phyloP scores from a whole-genome alignment of 2,329 filamentous ascomycete species.

The Talaromyces atroroseus region DNA sequence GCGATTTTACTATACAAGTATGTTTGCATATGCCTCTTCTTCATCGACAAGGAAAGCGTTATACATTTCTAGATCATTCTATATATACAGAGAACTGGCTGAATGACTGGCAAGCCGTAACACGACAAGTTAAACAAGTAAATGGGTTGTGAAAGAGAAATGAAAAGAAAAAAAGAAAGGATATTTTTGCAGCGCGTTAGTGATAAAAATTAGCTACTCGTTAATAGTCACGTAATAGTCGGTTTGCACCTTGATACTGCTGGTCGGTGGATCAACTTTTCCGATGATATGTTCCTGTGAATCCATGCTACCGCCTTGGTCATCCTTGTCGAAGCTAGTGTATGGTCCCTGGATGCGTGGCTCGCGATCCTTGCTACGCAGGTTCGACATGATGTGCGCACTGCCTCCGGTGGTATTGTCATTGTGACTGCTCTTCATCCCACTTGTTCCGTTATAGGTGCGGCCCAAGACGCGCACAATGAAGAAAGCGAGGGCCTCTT shows the following conservation, averaged over 20 bases:
- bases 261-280: not conserved
- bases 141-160: too few relatives aligned
- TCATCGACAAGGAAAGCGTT: too few relatives aligned
- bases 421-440: not conserved
- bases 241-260: not conserved
- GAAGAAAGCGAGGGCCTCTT: not conserved
- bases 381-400: not conserved
- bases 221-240: not conserved
- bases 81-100: too few relatives aligned
- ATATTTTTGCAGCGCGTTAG: not conserved
- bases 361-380: not conserved
- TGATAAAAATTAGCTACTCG: not conserved
- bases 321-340: not conserved
- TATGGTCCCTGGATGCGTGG: not conserved
- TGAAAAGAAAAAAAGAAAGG: not conserved
- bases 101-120: too few relatives aligned
- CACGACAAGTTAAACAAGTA: too few relatives aligned
- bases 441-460: not conserved
- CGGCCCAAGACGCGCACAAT: not conserved
- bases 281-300: conserved; percentile 1
- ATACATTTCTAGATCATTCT: too few relatives aligned
- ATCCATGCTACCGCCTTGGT: not conserved
- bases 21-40: too few relatives aligned
- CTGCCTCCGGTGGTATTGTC: not conserved
- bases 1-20: too few relatives aligned